A percentile compares a stretch with the other conserved stretches of the same genome.
These are phyloP conservation scores for Infundibulicybe gibba DNA, from an alignment of 768 basidiomycete genomes.

Conservation along the genomic window DNA sequence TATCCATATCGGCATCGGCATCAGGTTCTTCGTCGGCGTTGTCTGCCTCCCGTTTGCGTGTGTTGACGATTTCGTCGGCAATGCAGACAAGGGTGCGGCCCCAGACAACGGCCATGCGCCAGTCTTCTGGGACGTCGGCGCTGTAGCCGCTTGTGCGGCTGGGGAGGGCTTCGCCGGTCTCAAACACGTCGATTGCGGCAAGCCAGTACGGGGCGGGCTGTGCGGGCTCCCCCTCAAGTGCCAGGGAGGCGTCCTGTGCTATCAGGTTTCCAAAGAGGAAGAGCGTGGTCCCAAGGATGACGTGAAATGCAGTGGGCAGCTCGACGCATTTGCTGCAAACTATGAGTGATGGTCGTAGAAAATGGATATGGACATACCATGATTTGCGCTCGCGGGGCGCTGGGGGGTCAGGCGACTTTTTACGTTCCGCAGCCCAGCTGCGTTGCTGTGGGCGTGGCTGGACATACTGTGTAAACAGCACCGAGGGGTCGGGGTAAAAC, in stretches of 20 bases:
- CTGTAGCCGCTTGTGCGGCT: conserved; percentile 32
- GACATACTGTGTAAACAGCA: conserved; percentile 29
- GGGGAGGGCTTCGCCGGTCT: conserved; percentile 62
- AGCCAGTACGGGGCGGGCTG: conserved; percentile 56
- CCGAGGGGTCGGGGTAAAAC: conserved; percentile 52
- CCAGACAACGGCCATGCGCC: conserved; percentile 67
- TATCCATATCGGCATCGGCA: conserved; percentile 12
- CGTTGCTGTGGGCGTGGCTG: not conserved
- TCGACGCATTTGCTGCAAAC: conserved; percentile 37
- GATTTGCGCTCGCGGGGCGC: not conserved
- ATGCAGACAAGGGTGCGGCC: conserved; percentile 61
- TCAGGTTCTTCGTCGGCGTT: conserved; percentile 2
- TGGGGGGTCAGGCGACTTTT: not conserved
- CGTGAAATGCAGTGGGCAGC: conserved; percentile 62
- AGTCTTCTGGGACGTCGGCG: conserved; percentile 45
- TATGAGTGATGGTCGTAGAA: not conserved
- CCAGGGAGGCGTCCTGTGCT: conserved; percentile 45
- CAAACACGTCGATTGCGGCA: conserved; percentile 68
- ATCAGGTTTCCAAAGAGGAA: conserved; percentile 64
- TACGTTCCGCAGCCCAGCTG: not conserved
- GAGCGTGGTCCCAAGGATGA: conserved; percentile 59
- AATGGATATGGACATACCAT: conserved; percentile 4
- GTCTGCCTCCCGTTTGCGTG: conserved; percentile 20
- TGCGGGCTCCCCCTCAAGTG: conserved; percentile 51
- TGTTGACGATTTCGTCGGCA: conserved; percentile 44